A percentile compares a stretch with the other conserved stretches of the same genome.
phyloP scores from a whole-genome alignment of 768 basidiomycete genomes.

The Boletus coccyginus region DNA sequence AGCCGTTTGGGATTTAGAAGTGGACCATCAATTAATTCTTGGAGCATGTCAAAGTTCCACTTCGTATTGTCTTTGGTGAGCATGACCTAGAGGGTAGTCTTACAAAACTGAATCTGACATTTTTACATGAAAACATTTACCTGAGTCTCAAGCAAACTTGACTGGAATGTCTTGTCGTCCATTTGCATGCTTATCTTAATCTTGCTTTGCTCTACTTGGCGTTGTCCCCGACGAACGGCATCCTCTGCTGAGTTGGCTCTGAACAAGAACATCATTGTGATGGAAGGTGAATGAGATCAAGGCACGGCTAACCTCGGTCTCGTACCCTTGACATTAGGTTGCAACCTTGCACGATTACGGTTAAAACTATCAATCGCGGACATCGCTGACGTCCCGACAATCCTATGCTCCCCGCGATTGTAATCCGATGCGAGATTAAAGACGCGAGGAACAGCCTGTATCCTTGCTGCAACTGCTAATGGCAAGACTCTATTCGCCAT shows the following conservation, averaged over 20 bases:
- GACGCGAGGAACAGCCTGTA: conserved; percentile 84
- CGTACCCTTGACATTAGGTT: conserved; percentile 54
- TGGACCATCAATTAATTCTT: conserved; percentile 90
- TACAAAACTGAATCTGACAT: not conserved
- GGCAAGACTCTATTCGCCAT: conserved; percentile 88
- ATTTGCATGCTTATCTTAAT: conserved; percentile 90
- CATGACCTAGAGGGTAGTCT: conserved; percentile 58
- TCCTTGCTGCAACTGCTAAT: conserved; percentile 70
- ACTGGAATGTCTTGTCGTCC: conserved; percentile 92
- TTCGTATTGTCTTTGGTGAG: conserved; percentile 83
- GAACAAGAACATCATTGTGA: not conserved
- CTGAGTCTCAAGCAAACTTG: conserved; percentile 81
- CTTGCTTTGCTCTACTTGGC: conserved; percentile 87
- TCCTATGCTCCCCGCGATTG: conserved; percentile 68
- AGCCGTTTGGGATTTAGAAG: conserved; percentile 86
- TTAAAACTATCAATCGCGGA: conserved; percentile 91
- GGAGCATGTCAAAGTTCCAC: conserved; percentile 89
- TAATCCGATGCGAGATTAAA: conserved; percentile 86
- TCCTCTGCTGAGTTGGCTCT: conserved; percentile 86
- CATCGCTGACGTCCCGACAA: conserved; percentile 80
- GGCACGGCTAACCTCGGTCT: conserved; percentile 57
- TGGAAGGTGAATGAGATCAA: not conserved
- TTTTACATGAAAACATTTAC: conserved; percentile 36
- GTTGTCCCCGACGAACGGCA: conserved; percentile 79
- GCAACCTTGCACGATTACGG: conserved; percentile 75